Conservation (phyloP, 495 filamentous ascomycete species). For the Penicillium soppii region DNA sequence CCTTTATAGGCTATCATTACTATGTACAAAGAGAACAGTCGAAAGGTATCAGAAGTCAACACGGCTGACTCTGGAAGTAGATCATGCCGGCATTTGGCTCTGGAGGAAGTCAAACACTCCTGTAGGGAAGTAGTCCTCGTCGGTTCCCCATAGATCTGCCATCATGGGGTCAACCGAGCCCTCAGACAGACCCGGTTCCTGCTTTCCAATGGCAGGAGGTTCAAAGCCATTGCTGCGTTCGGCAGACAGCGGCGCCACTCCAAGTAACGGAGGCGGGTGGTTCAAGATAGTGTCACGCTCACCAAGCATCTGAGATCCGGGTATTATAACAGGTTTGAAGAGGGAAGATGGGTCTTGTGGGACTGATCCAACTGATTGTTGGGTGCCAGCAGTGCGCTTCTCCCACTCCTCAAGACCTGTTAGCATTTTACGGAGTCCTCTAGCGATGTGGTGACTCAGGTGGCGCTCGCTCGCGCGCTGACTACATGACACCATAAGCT, state of each 20-base stretch:
- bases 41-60: conserved; percentile 2
- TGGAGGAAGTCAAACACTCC: conserved; percentile 51
- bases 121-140: conserved; percentile 50
- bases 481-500: conserved; percentile 49
- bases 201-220: conserved; percentile 22
- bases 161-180: conserved; percentile 49
- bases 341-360: conserved; percentile 31
- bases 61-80: not conserved
- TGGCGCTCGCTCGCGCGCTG: conserved; percentile 52
- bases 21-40: conserved; percentile 9
- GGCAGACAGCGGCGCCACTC: conserved; percentile 45
- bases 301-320: conserved; percentile 40
- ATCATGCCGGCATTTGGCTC: conserved; percentile 46
- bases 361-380: conserved; percentile 17
- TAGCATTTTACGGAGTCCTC: conserved; percentile 53
- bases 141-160: conserved; percentile 49
- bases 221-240: conserved; percentile 42
- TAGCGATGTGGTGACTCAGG: conserved; percentile 53
- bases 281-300: conserved; percentile 42
- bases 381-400: conserved; percentile 31
- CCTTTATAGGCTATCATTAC: conserved; percentile 2
- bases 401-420: conserved; percentile 49
- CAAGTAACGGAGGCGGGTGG: conserved; percentile 41
- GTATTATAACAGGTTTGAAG: conserved; percentile 41
- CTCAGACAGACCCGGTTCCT: conserved; percentile 39